Conservation (phyloP, 139 green algal species). For the Micractinium sp. region DNA sequence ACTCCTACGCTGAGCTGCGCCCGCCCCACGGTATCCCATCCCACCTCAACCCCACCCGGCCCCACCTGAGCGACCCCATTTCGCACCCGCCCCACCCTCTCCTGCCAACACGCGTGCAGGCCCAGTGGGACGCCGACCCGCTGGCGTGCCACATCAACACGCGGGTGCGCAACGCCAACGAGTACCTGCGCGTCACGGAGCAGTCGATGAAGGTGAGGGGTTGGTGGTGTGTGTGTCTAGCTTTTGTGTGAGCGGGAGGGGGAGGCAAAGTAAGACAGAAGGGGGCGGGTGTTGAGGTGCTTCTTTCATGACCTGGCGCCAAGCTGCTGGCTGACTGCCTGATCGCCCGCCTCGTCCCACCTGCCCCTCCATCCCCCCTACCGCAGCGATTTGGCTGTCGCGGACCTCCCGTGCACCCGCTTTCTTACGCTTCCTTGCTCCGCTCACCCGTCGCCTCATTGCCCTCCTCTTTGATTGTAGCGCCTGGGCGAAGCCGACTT, state of each 20-base stretch:
- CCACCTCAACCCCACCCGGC: background rate
- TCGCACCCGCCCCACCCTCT: background rate
- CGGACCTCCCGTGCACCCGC: background rate
- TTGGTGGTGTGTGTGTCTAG: background rate
- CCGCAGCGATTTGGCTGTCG: no score
- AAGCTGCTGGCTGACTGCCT: no score
- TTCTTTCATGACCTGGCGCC: background rate
- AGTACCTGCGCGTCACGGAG: constrained; percentile 63
- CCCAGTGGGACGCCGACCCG: constrained; percentile 47
- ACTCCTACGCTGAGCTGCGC: background rate
- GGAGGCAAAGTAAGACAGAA: background rate
- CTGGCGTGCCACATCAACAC: constrained; percentile 46
- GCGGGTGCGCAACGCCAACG: constrained; percentile 45
- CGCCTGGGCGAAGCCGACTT: constrained; percentile 50
- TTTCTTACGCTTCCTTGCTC: background rate
- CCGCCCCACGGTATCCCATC: no score
- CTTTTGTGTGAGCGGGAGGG: background rate
- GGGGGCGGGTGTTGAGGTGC: background rate
- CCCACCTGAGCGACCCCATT: background rate
- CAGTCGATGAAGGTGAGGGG: constrained; percentile 18
- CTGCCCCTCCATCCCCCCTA: background rate
- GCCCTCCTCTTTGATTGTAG: background rate
- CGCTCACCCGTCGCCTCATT: background rate
- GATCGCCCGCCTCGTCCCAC: no score
- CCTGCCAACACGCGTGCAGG: background rate